These are phyloP conservation scores for Herpetomonas muscarum DNA, from an alignment of 208 protist species.

Conservation along the genomic window DNA sequence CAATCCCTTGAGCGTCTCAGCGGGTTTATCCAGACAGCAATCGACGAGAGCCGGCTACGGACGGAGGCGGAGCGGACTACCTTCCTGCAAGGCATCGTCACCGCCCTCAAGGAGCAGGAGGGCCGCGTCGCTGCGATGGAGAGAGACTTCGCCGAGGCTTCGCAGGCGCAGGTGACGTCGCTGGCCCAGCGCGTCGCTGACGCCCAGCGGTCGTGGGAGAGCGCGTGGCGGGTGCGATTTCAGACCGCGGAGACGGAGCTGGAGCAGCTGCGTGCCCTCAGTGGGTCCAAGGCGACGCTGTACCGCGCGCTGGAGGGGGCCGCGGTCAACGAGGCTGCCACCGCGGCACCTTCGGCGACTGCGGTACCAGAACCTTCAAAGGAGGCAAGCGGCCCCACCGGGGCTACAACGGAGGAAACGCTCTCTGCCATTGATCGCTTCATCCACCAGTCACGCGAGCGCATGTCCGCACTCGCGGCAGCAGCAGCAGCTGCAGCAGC, in stretches of 20 bases:
- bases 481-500: conserved; percentile 3
- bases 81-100: conserved; percentile 45
- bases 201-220: conserved; percentile 57
- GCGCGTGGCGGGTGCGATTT: conserved; percentile 47
- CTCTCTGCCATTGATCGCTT: conserved; percentile 22
- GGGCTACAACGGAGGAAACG: conserved; percentile 15
- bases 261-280: conserved; percentile 32
- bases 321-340: conserved; percentile 5
- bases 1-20: conserved; percentile 35
- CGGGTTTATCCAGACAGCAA: conserved; percentile 40
- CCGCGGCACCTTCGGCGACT: not conserved
- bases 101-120: conserved; percentile 57
- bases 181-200: conserved; percentile 50
- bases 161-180: conserved; percentile 34
- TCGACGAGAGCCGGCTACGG: conserved; percentile 24
- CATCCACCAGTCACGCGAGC: conserved; percentile 20
- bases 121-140: conserved; percentile 39
- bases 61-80: conserved; percentile 31
- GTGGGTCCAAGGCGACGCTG: conserved; percentile 38
- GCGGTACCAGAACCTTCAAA: not conserved
- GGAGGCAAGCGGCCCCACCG: not conserved
- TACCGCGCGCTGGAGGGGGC: conserved; percentile 45
- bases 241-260: conserved; percentile 35
- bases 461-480: conserved; percentile 15
- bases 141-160: conserved; percentile 43